Conservation (phyloP, 352 stramenopile species). For the Globisporangium lucens region DNA sequence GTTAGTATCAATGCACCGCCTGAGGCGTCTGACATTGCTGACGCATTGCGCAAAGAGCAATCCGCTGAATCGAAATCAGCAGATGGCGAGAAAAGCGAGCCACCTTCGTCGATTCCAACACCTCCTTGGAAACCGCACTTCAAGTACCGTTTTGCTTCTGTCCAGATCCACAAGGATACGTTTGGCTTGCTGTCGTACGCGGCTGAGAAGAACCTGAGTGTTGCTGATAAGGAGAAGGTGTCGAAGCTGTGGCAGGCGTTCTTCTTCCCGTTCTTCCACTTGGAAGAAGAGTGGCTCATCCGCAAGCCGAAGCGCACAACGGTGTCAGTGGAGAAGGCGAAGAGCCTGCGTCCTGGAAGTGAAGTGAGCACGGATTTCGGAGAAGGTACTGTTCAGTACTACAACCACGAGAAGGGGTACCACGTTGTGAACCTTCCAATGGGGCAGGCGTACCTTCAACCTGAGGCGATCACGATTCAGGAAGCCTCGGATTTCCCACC, state of each 20-base stretch:
- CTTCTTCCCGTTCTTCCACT: constrained; percentile 84
- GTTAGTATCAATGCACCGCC: constrained; percentile 33
- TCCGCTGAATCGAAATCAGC: constrained; percentile 4
- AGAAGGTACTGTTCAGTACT: constrained; percentile 77
- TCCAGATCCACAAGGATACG: constrained; percentile 83
- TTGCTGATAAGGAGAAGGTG: constrained; percentile 82
- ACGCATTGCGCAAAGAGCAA: constrained; percentile 65
- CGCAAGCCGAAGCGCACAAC: constrained; percentile 69
- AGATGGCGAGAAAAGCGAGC: constrained; percentile 5
- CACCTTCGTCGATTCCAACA: constrained; percentile 11
- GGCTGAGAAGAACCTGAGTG: constrained; percentile 77
- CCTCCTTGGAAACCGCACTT: constrained; percentile 69
- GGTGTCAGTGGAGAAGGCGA: constrained; percentile 63
- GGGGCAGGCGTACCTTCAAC: constrained; percentile 71
- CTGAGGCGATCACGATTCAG: constrained; percentile 69
- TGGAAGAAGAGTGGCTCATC: constrained; percentile 81
- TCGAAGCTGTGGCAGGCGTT: constrained; percentile 81
- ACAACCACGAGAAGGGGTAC: constrained; percentile 57
- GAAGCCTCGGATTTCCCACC: constrained; percentile 74
- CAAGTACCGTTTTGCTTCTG: constrained; percentile 63
- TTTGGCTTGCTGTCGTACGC: constrained; percentile 78
- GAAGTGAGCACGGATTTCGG: constrained; percentile 82
- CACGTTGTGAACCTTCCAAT: constrained; percentile 68
- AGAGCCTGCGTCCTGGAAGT: constrained; percentile 54
- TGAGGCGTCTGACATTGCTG: constrained; percentile 52